phyloP scores from a whole-genome alignment of 2,329 filamentous ascomycete genomes.

The Pezicula neosporulosa region DNA sequence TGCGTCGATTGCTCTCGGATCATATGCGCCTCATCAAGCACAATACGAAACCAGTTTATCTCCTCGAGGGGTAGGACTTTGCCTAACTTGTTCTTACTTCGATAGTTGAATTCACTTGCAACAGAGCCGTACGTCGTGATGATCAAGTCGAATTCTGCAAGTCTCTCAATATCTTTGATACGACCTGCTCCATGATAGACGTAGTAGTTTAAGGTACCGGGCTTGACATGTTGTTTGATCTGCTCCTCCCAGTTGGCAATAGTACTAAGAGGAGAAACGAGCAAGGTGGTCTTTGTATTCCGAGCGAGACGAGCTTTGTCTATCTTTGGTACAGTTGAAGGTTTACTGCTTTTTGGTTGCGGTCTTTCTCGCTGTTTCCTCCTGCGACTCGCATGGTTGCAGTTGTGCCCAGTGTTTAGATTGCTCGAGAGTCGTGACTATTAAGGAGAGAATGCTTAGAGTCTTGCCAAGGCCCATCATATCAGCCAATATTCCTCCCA shows the following conservation, averaged over 20 bases:
- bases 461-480: conserved; percentile 92
- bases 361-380: conserved; percentile 27
- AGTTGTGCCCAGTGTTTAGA: conserved; percentile 59
- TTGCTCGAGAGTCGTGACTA: conserved; percentile 62
- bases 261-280: conserved; percentile 87
- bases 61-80: conserved; percentile 62
- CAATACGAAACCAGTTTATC: conserved; percentile 89
- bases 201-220: conserved; percentile 64
- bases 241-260: conserved; percentile 95
- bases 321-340: conserved; percentile 23
- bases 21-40: conserved; percentile 91
- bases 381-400: conserved; percentile 36
- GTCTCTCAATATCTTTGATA: conserved; percentile 61
- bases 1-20: conserved; percentile 82
- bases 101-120: conserved; percentile 69
- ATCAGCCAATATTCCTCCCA: conserved; percentile 74
- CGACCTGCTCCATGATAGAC: conserved; percentile 84
- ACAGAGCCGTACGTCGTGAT: conserved; percentile 93
- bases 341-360: conserved; percentile 20
- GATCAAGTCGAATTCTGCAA: conserved; percentile 76
- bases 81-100: conserved; percentile 57
- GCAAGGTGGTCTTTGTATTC: conserved; percentile 76
- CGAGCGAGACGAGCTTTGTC: conserved; percentile 41
- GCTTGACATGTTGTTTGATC: conserved; percentile 74
- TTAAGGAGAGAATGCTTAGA: conserved; percentile 77